Base-by-base conservation (phyloP, 208 protist genomes). In the Wallacemonas rigidus region DNA sequence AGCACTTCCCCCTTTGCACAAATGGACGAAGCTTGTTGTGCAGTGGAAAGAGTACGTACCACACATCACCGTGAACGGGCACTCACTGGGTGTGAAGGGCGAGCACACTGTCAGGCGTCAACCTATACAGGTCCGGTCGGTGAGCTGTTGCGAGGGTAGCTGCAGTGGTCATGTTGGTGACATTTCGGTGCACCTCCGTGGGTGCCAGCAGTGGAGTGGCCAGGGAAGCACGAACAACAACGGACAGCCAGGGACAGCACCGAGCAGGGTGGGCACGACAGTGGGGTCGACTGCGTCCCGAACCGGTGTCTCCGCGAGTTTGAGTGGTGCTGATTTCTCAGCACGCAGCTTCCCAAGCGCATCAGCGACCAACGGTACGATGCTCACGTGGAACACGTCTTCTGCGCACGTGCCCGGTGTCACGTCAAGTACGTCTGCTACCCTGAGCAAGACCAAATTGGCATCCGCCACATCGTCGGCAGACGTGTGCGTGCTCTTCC, bases 41-140 rank as follows among this genome's bases (percentile, higher is more conserved):
- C 75, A 82, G 56, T 96, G 92, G 90, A 82, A 41, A 38, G 76
- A 71, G 40, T 90, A 90, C 9, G 77, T 79, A 58, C 94, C 89
- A 85, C 80, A 79, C 14, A 63, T 93, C 15, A 76, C 54, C 40
- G 77, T 96, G n/a, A 89, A 96, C 57, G 74, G 70, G 17, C 64
- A 58, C 55, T 67, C 87, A 26, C 72, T 92, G 8, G 81, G 88
- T 47, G 77, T 96, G 57, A 70, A 73, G 45, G 92, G 92, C 2
- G 65, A 72, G 14, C 88, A 65, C 60, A 53, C n/a, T 3, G 43
- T 65, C 0, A 38, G 60, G 88, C 51, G 85, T 72, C 39, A 75
- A 65, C 61, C 82, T 82, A 48, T 72, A 67, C 38, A 88, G 88
- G 76, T 74, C 3, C 69, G 74, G 54, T 74, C 55, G 11, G 77